phyloP scores from a whole-genome alignment of 164 flowering plant species.

The Aristolochia fimbriata region DNA sequence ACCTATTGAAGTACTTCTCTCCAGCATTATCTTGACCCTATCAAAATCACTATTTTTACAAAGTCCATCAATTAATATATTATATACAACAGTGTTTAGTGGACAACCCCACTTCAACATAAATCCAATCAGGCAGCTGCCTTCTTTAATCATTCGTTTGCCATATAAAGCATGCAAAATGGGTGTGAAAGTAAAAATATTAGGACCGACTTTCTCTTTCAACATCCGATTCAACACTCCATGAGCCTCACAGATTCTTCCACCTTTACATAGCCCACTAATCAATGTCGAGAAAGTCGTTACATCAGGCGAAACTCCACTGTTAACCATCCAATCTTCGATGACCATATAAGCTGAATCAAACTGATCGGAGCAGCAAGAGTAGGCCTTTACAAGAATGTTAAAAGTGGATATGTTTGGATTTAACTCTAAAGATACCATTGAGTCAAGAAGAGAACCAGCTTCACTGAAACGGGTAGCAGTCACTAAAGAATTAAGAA shows the following conservation, averaged over 20 bases:
- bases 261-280: conserved; percentile 5
- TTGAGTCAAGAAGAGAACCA: neutral
- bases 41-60: conserved; percentile 5
- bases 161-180: conserved; percentile 6
- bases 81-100: conserved; percentile 5
- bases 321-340: neutral
- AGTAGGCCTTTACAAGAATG: conserved; percentile 2
- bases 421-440: neutral
- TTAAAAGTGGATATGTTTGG: conserved; percentile 3
- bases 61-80: conserved; percentile 10
- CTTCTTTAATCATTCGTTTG: neutral
- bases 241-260: conserved; percentile 5
- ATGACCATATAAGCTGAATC: conserved; percentile 5
- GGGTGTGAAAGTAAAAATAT: conserved; percentile 8
- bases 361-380: neutral
- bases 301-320: conserved; percentile 5
- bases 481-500: conserved; percentile 3
- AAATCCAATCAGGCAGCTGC: neutral
- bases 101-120: conserved; percentile 3
- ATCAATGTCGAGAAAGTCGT: conserved; percentile 9
- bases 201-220: neutral
- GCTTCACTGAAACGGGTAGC: neutral
- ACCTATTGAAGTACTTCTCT: conserved; percentile 1
- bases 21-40: conserved; percentile 3
- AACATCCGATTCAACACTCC: conserved; percentile 4